These are phyloP conservation scores for Dictyostelium purpureum DNA, from an alignment of 78 protist species.

Conservation along the genomic window DNA sequence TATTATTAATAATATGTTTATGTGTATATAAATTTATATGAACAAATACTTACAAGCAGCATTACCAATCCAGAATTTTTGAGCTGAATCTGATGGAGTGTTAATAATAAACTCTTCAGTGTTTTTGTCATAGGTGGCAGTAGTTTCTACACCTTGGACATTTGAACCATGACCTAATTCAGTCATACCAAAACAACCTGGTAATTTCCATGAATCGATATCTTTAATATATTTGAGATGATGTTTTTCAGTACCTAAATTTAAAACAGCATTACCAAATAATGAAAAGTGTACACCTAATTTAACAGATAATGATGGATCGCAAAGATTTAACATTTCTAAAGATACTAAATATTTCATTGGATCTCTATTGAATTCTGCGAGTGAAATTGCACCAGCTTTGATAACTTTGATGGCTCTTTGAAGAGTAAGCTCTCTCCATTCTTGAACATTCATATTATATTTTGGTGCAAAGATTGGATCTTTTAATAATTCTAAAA, in stretches of 20 bases:
- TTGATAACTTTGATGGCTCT: constrained; percentile 46
- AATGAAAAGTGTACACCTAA: constrained; percentile 82
- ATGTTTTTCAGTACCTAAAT: constrained; percentile 82
- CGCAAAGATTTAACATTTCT: constrained; percentile 31
- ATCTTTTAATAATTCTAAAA: constrained; percentile 34
- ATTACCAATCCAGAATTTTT: constrained; percentile 94
- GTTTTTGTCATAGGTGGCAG: constrained; percentile 85
- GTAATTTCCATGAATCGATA: constrained; percentile 70
- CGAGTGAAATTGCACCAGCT: constrained; percentile 42
- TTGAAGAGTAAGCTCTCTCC: constrained; percentile 71
- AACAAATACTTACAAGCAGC: too few species aligned
- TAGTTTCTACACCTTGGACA: constrained; percentile 89
- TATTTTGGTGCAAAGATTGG: constrained; percentile 75
- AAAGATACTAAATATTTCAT: constrained; percentile 63
- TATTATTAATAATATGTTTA: too few species aligned
- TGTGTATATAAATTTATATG: too few species aligned
- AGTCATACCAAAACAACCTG: constrained; percentile 86
- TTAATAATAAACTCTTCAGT: constrained; percentile 74
- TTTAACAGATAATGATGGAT: constrained; percentile 77
- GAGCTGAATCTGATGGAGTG: constrained; percentile 82
- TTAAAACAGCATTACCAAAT: constrained; percentile 80
- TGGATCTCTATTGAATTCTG: constrained; percentile 77
- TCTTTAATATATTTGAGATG: constrained; percentile 79
- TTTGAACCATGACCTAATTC: constrained; percentile 87
- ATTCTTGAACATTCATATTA: constrained; percentile 50